These are phyloP conservation scores for Hypoxylon lienhwacheense DNA, from an alignment of 495 filamentous ascomycete genomes.

Conservation along the genomic window DNA sequence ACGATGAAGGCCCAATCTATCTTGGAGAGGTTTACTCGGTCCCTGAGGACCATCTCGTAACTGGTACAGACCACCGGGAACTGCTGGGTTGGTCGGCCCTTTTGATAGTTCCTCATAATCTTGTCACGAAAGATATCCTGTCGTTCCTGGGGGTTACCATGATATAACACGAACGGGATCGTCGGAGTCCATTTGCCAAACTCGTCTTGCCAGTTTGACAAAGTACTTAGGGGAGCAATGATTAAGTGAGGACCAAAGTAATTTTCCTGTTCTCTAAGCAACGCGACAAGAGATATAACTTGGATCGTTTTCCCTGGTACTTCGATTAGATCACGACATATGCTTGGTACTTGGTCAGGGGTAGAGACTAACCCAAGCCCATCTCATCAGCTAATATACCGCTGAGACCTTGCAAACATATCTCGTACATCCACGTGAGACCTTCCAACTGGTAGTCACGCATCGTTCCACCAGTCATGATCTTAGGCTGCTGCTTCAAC, in stretches of 20 bases:
- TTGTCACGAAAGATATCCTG: conserved; percentile 66
- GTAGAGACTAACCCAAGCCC: conserved; percentile 68
- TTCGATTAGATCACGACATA: conserved; percentile 13
- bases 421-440: conserved; percentile 91
- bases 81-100: conserved; percentile 52
- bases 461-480: conserved; percentile 88
- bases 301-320: conserved; percentile 80
- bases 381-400: conserved; percentile 97
- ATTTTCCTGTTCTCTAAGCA: conserved; percentile 80
- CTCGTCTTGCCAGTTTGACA: conserved; percentile 97
- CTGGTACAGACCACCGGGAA: conserved; percentile 93
- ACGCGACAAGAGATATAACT: conserved; percentile 87
- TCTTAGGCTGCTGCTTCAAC: conserved; percentile 80
- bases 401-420: conserved; percentile 77
- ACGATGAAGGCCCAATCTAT: conserved; percentile 97
- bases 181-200: conserved; percentile 85
- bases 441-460: conserved; percentile 92
- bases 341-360: neutral
- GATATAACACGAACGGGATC: conserved; percentile 86
- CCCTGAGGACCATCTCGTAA: conserved; percentile 94
- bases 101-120: conserved; percentile 60
- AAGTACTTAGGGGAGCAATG: conserved; percentile 83
- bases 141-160: conserved; percentile 75
- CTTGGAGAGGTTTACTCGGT: conserved; percentile 73
- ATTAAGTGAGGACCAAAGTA: conserved; percentile 86